Evolutionary conservation across 2,329 filamentous ascomycete species (phyloP), one percentile per base, ranked within the genome.

Genomic region (Tricladium varicosporioides): DNA sequence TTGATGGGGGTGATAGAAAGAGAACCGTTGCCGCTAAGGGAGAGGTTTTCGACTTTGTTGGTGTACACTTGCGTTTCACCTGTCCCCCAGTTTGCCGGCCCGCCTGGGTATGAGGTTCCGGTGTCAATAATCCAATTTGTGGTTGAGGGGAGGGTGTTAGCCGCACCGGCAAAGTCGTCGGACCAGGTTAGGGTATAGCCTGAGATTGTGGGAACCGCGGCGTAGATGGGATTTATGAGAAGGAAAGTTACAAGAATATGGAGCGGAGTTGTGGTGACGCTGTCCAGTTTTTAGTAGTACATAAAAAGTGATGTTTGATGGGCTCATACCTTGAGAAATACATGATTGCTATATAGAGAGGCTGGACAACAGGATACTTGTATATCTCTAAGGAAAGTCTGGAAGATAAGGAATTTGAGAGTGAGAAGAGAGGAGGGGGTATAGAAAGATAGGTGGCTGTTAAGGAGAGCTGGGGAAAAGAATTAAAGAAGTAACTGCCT

Each of bases 41-140:
- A 68, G 48, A 80, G 60, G 67, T 81, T 81, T 44, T 64, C 58
- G 11, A 62, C 27, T 31, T 68, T 67, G 49, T 65, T 63, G 22
- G 77, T 79, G 68, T 80, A 80, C 1, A 70, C 72, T 65, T 81
- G 70, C 15, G 76, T 69, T 65, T 81, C 78, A 52, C 73, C 71
- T 3, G 78, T 81, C 49, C 78, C 78, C 78, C 78, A 80, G 59
- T 76, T 70, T 10, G 66, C 54, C 0, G 77, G 67, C 1, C 78
- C 78, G 15, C 74, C 74, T 2, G 75, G 70, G 60, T 81, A 81
- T 10, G 64, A 60, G 0, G 75, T 80, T 54, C 78, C 78, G 13
- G 69, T 65, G 60, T 76, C 72, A 48, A 75, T 60, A 27, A 70
- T 69, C 78, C 78, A 80, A 63, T 75, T 78, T 13, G 68, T 65